Evolutionary conservation across 768 basidiomycete species (phyloP).

Genomic region (Exidia glandulosa): DNA sequence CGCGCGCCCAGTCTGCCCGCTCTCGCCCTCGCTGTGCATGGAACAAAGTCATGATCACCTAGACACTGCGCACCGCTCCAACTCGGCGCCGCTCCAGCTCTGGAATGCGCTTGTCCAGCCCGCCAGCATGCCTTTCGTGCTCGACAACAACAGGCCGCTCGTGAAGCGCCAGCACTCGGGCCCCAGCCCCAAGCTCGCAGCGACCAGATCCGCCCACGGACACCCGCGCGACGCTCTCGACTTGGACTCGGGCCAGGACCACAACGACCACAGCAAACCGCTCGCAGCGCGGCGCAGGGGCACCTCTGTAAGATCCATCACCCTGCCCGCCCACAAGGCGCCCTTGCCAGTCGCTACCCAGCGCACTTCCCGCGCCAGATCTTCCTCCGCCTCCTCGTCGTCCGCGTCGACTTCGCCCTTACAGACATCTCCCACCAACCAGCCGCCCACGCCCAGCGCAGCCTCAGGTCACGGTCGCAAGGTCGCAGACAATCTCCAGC

Average conservation of each 20-base stretch:
- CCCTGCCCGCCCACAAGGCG: neutral
- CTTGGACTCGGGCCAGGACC: neutral
- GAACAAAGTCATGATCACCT: neutral
- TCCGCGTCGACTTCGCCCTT: conserved; percentile 5
- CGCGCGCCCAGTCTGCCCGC: no score
- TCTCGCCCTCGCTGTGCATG: neutral
- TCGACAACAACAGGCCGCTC: no score
- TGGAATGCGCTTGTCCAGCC: neutral
- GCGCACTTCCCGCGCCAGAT: neutral
- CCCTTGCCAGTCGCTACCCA: neutral
- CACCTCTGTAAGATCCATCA: neutral
- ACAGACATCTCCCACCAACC: neutral
- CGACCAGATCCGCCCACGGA: neutral
- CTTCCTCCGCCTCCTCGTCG: conserved; percentile 2
- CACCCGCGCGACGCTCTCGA: neutral
- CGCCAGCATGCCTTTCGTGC: neutral
- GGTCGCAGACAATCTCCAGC: conserved; percentile 69
- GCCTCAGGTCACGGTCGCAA: conserved; percentile 59
- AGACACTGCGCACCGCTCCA: neutral
- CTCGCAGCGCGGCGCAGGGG: neutral
- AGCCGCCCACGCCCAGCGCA: neutral
- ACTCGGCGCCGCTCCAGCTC: neutral
- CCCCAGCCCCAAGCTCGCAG: no score
- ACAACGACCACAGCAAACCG: neutral
- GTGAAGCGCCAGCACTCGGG: no score